A percentile compares a stretch with the other conserved stretches of the same genome.
Conservation (phyloP, 305 asterid species). For the Fraxinus velutina region DNA sequence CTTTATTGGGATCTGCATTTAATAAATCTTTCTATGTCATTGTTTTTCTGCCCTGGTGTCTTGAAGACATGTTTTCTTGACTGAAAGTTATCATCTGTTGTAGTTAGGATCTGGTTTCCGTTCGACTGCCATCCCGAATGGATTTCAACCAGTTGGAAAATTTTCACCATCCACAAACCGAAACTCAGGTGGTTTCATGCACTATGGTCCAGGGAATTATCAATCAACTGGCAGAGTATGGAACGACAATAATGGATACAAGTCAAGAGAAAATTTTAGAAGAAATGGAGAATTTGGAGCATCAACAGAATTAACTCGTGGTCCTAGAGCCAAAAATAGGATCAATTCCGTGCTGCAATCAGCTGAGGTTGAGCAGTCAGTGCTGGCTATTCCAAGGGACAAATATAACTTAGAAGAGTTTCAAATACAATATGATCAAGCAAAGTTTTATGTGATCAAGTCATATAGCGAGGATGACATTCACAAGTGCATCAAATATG, state of each 20-base stretch:
- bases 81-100: slow-evolving; percentile 1
- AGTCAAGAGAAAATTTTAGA: slow-evolving; percentile 41
- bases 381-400: slow-evolving; percentile 35
- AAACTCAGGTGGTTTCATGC: slow-evolving; percentile 39
- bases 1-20: background rate
- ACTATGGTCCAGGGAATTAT: slow-evolving; percentile 40
- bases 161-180: slow-evolving; percentile 37
- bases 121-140: slow-evolving; percentile 38
- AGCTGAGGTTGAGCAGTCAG: slow-evolving; percentile 42
- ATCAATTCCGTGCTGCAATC: slow-evolving; percentile 29
- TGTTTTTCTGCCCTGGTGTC: background rate
- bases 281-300: slow-evolving; percentile 49
- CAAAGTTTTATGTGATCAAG: slow-evolving; percentile 62
- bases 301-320: slow-evolving; percentile 58
- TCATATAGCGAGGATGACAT: slow-evolving; percentile 63
- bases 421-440: slow-evolving; percentile 42
- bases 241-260: slow-evolving; percentile 44
- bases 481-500: slow-evolving; percentile 63
- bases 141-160: slow-evolving; percentile 42
- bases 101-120: slow-evolving; percentile 53
- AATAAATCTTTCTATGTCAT: background rate
- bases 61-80: background rate
- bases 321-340: slow-evolving; percentile 61
- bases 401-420: slow-evolving; percentile 51
- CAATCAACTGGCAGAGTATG: slow-evolving; percentile 42